Percentiles rank a stretch among this genome's conserved stretches.
These are phyloP conservation scores for Exophiala xenobiotica DNA, from an alignment of 2,329 filamentous ascomycete species.

Conservation along the genomic window DNA sequence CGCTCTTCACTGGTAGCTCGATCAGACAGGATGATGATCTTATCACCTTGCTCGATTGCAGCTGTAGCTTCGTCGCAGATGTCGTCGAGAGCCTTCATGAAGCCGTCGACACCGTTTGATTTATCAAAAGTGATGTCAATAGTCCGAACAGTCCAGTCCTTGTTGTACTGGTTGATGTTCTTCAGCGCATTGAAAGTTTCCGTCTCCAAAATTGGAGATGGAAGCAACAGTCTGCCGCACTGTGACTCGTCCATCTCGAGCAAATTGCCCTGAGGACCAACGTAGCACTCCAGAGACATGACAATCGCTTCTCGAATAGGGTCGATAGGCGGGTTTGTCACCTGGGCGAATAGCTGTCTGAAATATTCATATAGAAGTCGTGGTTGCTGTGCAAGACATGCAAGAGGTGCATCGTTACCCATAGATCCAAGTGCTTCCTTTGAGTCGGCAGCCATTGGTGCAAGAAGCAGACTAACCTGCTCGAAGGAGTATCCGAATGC, in stretches of 20 bases:
- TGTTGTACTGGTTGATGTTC: conserved; percentile 70
- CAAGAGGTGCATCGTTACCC: conserved; percentile 93
- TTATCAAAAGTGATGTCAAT: conserved; percentile 96
- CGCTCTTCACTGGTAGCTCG: conserved; percentile 79
- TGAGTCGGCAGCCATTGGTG: conserved; percentile 94
- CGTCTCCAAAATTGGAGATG: conserved; percentile 84
- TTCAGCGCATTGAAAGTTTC: conserved; percentile 86
- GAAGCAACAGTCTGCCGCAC: conserved; percentile 79
- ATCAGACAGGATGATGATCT: conserved; percentile 85
- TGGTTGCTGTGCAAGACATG: conserved; percentile 85
- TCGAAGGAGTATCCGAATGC: conserved; percentile 94
- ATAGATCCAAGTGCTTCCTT: conserved; percentile 97
- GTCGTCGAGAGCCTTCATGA: conserved; percentile 79
- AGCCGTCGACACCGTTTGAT: conserved; percentile 75
- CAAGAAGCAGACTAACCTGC: conserved; percentile 87
- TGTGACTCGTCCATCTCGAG: conserved; percentile 90
- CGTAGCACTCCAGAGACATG: conserved; percentile 96
- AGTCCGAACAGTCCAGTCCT: conserved; percentile 80
- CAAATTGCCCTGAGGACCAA: conserved; percentile 92
- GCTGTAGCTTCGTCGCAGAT: conserved; percentile 84
- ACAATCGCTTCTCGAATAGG: conserved; percentile 96
- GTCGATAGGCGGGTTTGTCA: conserved; percentile 96
- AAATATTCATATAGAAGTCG: conserved; percentile 94
- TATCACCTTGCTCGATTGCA: conserved; percentile 79
- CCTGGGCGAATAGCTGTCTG: conserved; percentile 94